phyloP scores from a whole-genome alignment of 2,329 filamentous ascomycete genomes.

The Trichoderma sp. region DNA sequence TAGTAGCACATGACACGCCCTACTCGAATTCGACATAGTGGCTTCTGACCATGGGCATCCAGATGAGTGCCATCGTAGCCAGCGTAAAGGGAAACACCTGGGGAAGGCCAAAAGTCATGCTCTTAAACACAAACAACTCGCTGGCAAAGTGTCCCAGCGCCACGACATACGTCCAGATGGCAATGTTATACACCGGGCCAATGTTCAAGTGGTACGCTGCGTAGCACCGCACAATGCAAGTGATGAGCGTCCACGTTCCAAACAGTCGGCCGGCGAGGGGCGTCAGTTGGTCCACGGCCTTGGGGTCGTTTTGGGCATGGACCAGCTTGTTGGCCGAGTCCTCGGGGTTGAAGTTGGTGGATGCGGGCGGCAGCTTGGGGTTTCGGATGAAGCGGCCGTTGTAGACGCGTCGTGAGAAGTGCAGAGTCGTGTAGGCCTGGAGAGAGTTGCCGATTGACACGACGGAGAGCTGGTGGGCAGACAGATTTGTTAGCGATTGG shows the following conservation, averaged over 20 bases:
- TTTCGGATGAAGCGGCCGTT: conserved; percentile 60
- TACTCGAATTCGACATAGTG: conserved; percentile 58
- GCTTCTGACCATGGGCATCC: conserved; percentile 66
- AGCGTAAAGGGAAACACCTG: conserved; percentile 55
- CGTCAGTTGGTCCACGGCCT: conserved; percentile 61
- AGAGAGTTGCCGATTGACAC: conserved; percentile 81
- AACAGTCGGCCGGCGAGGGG: conserved; percentile 76
- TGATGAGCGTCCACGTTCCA: conserved; percentile 83
- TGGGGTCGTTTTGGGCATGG: conserved; percentile 41
- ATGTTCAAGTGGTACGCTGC: conserved; percentile 78
- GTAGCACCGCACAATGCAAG: conserved; percentile 73
- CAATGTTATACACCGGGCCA: conserved; percentile 72
- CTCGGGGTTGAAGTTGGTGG: conserved; percentile 46
- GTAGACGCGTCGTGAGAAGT: conserved; percentile 87
- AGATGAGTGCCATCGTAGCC: conserved; percentile 50
- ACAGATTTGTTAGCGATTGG: neutral
- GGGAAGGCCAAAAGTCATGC: conserved; percentile 60
- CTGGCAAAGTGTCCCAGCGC: conserved; percentile 74
- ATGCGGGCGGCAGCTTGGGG: conserved; percentile 40
- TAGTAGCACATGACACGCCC: neutral
- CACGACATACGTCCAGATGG: conserved; percentile 76
- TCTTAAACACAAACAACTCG: conserved; percentile 79
- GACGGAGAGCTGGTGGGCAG: conserved; percentile 63
- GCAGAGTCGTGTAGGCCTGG: conserved; percentile 76
- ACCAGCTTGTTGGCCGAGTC: conserved; percentile 54